phyloP scores from a whole-genome alignment of 148 eudicot species.

The Chenopodium album region DNA sequence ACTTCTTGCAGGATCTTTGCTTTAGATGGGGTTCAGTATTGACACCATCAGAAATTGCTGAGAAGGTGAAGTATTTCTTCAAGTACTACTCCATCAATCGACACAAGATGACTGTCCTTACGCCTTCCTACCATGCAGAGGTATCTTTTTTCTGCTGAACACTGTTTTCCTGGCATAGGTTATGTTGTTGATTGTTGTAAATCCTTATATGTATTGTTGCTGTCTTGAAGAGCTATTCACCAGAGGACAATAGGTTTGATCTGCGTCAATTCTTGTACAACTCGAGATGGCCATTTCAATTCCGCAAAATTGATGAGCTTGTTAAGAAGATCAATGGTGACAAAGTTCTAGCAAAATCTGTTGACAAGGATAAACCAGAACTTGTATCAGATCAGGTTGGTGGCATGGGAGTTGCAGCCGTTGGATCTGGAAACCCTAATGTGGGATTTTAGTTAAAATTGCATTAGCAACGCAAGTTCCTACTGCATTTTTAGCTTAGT shows the following conservation, averaged over 20 bases:
- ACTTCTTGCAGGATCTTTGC: conserved; percentile 68
- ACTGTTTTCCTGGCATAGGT: background rate
- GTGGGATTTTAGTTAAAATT: conserved; percentile 55
- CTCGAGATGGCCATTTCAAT: conserved; percentile 89
- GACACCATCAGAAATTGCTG: conserved; percentile 71
- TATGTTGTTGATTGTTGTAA: background rate
- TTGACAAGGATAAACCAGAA: conserved; percentile 29
- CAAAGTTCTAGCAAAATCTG: conserved; percentile 29
- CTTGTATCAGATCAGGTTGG: conserved; percentile 36
- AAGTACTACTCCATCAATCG: conserved; percentile 89
- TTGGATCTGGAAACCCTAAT: conserved; percentile 73
- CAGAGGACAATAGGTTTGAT: conserved; percentile 92
- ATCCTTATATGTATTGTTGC: background rate
- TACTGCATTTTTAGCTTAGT: too few species aligned
- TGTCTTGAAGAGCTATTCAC: conserved; percentile 73
- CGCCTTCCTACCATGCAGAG: conserved; percentile 96
- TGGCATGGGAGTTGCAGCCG: conserved; percentile 86
- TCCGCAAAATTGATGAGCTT: conserved; percentile 75
- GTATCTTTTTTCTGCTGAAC: conserved; percentile 29
- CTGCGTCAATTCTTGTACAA: conserved; percentile 91
- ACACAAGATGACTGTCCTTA: conserved; percentile 92
- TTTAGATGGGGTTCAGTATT: conserved; percentile 74
- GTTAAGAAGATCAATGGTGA: conserved; percentile 52
- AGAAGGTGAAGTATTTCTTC: conserved; percentile 94
- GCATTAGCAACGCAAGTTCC: background rate